phyloP scores from a whole-genome alignment of 2,329 filamentous ascomycete species.

The Metarhizium robertsii region DNA sequence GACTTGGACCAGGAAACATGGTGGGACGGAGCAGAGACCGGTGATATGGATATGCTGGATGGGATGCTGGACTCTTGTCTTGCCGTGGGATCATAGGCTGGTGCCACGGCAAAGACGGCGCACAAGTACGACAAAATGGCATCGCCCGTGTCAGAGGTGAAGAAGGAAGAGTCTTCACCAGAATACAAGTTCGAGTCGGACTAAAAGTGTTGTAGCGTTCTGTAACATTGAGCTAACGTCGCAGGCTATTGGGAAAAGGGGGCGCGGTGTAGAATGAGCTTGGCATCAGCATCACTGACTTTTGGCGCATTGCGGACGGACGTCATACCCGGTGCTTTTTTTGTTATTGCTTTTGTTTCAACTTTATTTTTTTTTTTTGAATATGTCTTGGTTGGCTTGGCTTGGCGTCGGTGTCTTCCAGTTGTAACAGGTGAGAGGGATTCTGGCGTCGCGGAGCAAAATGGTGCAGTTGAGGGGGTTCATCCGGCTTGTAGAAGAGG shows the following conservation, averaged over 20 bases:
- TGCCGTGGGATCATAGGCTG: slow-evolving; percentile 30
- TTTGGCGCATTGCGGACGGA: neutral
- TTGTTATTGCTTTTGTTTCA: neutral
- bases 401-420: neutral
- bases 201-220: neutral
- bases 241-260: neutral
- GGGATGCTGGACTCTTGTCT: slow-evolving; percentile 48
- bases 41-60: slow-evolving; percentile 45
- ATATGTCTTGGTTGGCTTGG: neutral
- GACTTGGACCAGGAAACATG: slow-evolving; percentile 48
- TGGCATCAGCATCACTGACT: slow-evolving; percentile 4
- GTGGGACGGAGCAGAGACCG: slow-evolving; percentile 51
- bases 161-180: neutral
- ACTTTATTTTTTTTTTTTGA: neutral
- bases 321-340: neutral
- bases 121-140: neutral
- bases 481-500: neutral
- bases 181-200: neutral
- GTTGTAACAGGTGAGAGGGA: neutral
- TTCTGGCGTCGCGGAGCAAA: slow-evolving; percentile 3
- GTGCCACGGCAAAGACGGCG: neutral
- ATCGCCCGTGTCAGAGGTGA: neutral
- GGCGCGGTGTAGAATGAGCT: neutral
- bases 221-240: neutral
- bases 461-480: neutral